Base-by-base conservation (phyloP, 345 rosid genomes). In the Lagerstroemia speciosa region DNA sequence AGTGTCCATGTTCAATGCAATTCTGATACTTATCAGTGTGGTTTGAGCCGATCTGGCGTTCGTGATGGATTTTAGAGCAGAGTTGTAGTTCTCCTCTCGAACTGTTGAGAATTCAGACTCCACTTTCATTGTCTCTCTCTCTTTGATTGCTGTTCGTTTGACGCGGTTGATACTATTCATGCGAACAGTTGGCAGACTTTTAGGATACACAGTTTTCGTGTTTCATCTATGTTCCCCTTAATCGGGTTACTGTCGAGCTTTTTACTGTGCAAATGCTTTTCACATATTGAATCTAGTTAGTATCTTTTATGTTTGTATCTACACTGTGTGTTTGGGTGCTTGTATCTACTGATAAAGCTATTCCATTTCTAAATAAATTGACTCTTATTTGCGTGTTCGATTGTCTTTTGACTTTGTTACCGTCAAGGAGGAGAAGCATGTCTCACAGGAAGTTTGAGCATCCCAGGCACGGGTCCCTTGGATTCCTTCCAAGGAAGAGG, bases 371-470 rank as follows among this genome's bases (percentile, higher is more conserved):
- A 3, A 48, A 41, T 41, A 41, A 2, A 8, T 9, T 14, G 46
- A 41, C 46, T 41, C 9, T 41, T 41, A 2, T 41, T 9, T 9
- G 46, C 2, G 46, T 41, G 46, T 16, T 74, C 10, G 36, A 20
- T 22, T 50, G 31, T 19, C 20, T 48, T 22, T 14, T 67, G 55
- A 22, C 20, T 19, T 22, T 30, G 60, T 1, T n/a, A 6, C 30
- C 8, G 60, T 53, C 30, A 40, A 67, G 79, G 64, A 66, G 75
- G 67, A 62, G 77, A 69, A 79, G 72, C 68, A 90, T 90, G 97
- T 90, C 97, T 77, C 97, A 90, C 86, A 76, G 95, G 80, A 91
- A 91, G 86, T 91, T 91, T 81, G 97, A 91, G 85, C 97, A 91
- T 79, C 97, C 97, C 24, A 87, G 97, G 72, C 97, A 91, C 29